Conservation (phyloP, 371 early-diverging fungal species). For the Lichtheimia hyalospora region DNA sequence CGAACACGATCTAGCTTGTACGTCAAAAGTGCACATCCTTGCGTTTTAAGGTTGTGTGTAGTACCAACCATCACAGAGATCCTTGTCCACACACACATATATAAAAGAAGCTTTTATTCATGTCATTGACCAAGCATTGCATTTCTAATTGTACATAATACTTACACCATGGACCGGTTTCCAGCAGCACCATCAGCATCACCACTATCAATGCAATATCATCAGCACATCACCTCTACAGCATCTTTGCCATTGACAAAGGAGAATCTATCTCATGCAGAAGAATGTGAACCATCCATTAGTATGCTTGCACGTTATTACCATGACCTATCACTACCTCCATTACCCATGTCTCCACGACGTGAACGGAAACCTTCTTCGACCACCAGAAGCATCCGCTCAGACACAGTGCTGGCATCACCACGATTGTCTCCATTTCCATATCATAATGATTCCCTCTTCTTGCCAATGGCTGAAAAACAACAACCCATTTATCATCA, state of each 20-base stretch:
- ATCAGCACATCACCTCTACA: background rate
- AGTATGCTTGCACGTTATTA: conserved; percentile 15
- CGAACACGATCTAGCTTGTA: too few relatives aligned
- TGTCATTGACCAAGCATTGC: too few relatives aligned
- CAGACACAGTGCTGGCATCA: conserved; percentile 23
- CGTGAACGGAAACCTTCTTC: conserved; percentile 13
- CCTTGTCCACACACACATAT: too few relatives aligned
- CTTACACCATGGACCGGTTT: too few relatives aligned
- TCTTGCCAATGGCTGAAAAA: conserved; percentile 24
- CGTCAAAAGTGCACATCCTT: conserved; percentile 1
- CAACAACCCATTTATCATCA: background rate
- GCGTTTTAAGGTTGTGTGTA: background rate
- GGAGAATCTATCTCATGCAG: conserved; percentile 16
- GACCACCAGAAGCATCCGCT: conserved; percentile 3
- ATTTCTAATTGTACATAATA: too few relatives aligned
- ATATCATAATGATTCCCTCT: conserved; percentile 28
- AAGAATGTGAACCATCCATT: conserved; percentile 9
- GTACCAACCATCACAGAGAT: too few relatives aligned
- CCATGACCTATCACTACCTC: conserved; percentile 15
- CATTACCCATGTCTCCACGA: conserved; percentile 6
- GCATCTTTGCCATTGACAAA: conserved; percentile 16
- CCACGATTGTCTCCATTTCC: conserved; percentile 23
- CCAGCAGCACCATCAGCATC: too few relatives aligned
- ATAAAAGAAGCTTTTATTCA: too few relatives aligned
- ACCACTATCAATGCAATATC: too few relatives aligned